A percentile compares a stretch with the other conserved stretches of the same genome.
Evolutionary conservation across 2,329 filamentous ascomycete genomes (phyloP).

Genomic region (Xylaria sp.): DNA sequence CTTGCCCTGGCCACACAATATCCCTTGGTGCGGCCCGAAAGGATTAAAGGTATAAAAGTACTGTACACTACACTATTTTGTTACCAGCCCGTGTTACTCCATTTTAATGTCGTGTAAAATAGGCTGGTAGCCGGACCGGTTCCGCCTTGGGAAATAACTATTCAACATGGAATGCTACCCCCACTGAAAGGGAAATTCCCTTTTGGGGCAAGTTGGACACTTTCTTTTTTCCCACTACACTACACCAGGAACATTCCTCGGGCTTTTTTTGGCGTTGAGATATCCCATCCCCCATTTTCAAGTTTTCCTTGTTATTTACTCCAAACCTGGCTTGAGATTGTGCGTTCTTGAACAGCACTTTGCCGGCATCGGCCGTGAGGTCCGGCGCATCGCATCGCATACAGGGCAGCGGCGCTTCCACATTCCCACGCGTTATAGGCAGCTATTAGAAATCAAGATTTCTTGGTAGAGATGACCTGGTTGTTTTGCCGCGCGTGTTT

Average conservation of each 20-base stretch:
- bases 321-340: conserved; percentile 27
- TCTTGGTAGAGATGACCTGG: conserved; percentile 21
- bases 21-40: conserved; percentile 22
- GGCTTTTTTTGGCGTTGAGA: conserved; percentile 13
- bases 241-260: conserved; percentile 16
- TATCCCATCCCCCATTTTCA: conserved; percentile 29
- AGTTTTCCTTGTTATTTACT: conserved; percentile 18
- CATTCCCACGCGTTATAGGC: conserved; percentile 10
- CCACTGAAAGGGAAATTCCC: conserved; percentile 12
- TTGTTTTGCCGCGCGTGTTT: conserved; percentile 19
- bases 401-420: conserved; percentile 23
- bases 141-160: conserved; percentile 16
- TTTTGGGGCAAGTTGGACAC: conserved; percentile 7
- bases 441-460: conserved; percentile 42
- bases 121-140: conserved; percentile 25
- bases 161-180: background rate
- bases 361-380: conserved; percentile 32
- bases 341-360: conserved; percentile 12
- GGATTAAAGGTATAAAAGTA: conserved; percentile 5
- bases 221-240: conserved; percentile 13
- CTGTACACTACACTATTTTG: background rate
- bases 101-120: background rate
- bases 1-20: conserved; percentile 18
- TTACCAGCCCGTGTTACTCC: conserved; percentile 17
- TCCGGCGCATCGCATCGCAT: conserved; percentile 25